Conservation (phyloP, 1,284 basidiomycete genomes). For the Schizophyllum amplum region DNA sequence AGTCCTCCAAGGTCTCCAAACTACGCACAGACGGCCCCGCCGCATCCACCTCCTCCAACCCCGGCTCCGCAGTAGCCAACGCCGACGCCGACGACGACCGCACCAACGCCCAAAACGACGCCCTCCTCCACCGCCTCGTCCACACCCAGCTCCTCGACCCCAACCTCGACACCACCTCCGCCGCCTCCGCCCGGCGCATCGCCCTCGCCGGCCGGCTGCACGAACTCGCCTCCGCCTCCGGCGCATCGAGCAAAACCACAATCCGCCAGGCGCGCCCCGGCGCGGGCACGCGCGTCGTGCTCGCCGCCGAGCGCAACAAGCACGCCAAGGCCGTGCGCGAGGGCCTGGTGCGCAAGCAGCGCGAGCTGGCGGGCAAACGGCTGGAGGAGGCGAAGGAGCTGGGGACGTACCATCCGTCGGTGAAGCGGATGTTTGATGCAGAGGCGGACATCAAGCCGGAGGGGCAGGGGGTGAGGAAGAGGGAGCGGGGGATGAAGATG, state of each 20-base stretch:
- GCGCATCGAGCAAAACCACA: not conserved
- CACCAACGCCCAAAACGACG: conserved; percentile 67
- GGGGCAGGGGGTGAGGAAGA: not conserved
- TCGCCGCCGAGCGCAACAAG: conserved; percentile 53
- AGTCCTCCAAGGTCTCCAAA: conserved; percentile 74
- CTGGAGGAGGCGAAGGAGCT: conserved; percentile 73
- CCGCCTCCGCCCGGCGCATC: conserved; percentile 55
- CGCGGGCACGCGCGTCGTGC: conserved; percentile 56
- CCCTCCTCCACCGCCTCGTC: conserved; percentile 62
- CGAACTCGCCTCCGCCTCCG: conserved; percentile 52
- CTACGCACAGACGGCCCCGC: conserved; percentile 28
- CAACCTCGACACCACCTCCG: conserved; percentile 47
- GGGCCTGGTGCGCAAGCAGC: conserved; percentile 55
- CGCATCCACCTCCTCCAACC: conserved; percentile 11
- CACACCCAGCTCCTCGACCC: conserved; percentile 66
- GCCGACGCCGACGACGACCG: conserved; percentile 48
- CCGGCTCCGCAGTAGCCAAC: conserved; percentile 22
- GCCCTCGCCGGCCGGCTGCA: conserved; percentile 67
- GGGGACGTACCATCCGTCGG: conserved; percentile 70
- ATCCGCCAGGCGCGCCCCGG: conserved; percentile 39
- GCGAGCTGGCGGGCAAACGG: conserved; percentile 40
- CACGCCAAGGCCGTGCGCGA: conserved; percentile 64
- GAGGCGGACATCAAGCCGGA: not conserved
- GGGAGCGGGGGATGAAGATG: not conserved
- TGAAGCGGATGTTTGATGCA: conserved; percentile 59